Evolutionary conservation across 805 yeast genomes (phyloP), one percentile per base, ranked within the genome.

Genomic region (Candida alai): DNA sequence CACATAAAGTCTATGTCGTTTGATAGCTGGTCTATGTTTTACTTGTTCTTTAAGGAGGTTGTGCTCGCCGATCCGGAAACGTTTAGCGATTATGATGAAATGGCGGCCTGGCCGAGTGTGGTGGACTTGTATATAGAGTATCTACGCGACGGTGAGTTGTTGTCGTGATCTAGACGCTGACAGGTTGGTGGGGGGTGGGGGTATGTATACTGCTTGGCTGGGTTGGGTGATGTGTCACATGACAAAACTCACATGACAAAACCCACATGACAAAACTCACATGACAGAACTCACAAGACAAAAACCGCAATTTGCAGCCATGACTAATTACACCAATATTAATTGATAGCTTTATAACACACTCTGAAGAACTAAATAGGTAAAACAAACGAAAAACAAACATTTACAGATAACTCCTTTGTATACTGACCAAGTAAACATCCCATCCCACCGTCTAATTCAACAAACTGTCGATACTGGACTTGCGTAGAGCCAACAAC

Each of bases 91-190:
- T 89, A 88, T 56, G 89, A 83, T 47, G 93, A 82, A 43, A 73
- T 74, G 45, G 88, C 83, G 16, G 84, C 96, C 1, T 90, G 97
- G 97, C 98, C 97, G 4, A 76, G 84, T 35, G 63, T 86, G 12
- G 76, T 90, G 44, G 98, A 90, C 54, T 86, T 79, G 39, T 90
- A 76, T 51, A 83, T 86, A 15, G 94, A 83, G 43, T 68, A 68
- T 48, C 62, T 68, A 44, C 45, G 49, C 17, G 68, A 59, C 8
- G 47, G 49, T 18, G 50, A 41, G 12, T 42, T 49, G 19, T n/a
- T 39, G n/a, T n/a, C n/a, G n/a, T n/a, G n/a, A n/a, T n/a, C n/a
- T n/a, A n/a, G n/a, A n/a, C n/a, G n/a, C n/a, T n/a, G n/a, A n/a
- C n/a, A n/a, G n/a, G n/a, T n/a, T n/a, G n/a, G n/a, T n/a, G n/a